These are phyloP conservation scores for Tricholoma matsutake DNA, from an alignment of 768 basidiomycete species.

Conservation along the genomic window DNA sequence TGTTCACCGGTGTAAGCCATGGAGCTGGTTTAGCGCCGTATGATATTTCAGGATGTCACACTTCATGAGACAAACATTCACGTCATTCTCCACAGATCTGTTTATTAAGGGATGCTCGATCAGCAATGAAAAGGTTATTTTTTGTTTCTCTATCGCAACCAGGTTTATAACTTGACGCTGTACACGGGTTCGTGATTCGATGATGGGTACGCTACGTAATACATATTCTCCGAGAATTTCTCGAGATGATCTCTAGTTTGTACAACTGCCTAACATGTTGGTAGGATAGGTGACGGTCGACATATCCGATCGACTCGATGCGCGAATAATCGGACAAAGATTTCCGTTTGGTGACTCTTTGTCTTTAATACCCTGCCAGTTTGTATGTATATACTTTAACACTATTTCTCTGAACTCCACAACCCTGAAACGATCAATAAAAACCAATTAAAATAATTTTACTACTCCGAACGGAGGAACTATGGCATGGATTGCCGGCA, in stretches of 20 bases:
- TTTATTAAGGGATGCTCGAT: neutral
- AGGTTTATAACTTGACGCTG: neutral
- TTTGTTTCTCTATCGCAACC: neutral
- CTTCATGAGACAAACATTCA: neutral
- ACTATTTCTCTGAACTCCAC: neutral
- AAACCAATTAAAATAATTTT: neutral
- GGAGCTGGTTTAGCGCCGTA: neutral
- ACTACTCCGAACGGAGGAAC: too few species aligned
- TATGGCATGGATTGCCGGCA: too few species aligned
- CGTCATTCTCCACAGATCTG: neutral
- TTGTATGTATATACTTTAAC: too few species aligned
- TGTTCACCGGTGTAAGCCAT: constrained; percentile 16
- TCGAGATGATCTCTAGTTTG: neutral
- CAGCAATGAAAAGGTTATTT: constrained; percentile 1
- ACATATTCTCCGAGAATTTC: neutral
- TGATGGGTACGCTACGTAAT: neutral
- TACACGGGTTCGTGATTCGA: neutral
- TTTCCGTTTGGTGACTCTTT: neutral
- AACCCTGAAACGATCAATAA: neutral
- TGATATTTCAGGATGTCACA: constrained; percentile 2
- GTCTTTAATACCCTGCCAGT: too few species aligned
- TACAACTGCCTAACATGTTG: neutral
- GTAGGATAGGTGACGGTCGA: neutral
- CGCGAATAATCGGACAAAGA: neutral
- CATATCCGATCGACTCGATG: neutral